Base-by-base conservation (phyloP, 116 monocot genomes). In the Dioscorea cayenensis region DNA sequence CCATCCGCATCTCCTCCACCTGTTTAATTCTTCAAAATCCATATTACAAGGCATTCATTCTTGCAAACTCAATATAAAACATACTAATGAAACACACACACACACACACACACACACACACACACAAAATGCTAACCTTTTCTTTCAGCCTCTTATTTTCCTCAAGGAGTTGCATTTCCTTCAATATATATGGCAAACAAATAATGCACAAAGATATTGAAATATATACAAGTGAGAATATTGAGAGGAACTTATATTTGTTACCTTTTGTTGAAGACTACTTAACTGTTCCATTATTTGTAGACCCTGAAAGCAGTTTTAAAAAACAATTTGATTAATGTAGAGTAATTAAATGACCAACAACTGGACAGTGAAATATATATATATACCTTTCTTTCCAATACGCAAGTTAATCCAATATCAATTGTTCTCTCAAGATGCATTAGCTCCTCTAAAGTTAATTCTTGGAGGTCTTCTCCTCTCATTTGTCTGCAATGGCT, bases 401-500 rank as follows among this genome's bases (percentile, higher is more conserved):
- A 38, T 37, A 94, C 85, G 22, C 77, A 75, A 36, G 73, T 49
- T 35, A 90, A 58, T n/a, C 94, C 94, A 18, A 74, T 59, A 83
- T 90, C 87, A 69, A 94, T 87, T 0, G 70, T 83, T 51, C 80
- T 94, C 69, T 94, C 90, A 5, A 94, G 79, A 38, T 69, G 70
- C 72, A 79, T 84, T 32, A 94, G 83, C 79, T 90, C 90, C 28
- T 83, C 69, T 10, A 94, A 63, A 4, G 77, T 76, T 21, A 87
- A 76, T 49, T 72, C 83, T 43, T 94, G 78, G 13, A 90, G 87
- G n/a, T 94, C 90, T 50, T 94, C 90, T 79, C 94, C 94, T 71
- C 75, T 90, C 90, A 90, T 80, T 52, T 81, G 82, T 59, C 94
- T 90, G 68, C 20, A 85, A 32, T 36, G 29, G 51, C 17, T 63